Percentiles rank a stretch among this genome's conserved stretches.
Evolutionary conservation across 108 stramenopile species (phyloP).

Genomic region (Skeletonema tropicum): DNA sequence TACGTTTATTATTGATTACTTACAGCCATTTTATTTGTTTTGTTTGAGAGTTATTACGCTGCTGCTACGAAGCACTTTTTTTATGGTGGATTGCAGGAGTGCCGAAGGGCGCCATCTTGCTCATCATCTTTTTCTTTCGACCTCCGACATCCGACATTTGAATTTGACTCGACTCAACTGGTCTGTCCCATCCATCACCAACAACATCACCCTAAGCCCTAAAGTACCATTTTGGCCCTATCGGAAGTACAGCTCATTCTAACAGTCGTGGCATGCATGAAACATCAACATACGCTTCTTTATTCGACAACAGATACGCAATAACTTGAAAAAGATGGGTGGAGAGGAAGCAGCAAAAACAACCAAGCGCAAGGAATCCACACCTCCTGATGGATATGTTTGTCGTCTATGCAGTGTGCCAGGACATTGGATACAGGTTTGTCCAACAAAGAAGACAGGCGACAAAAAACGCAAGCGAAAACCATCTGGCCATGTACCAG

Average conservation of each 20-base stretch:
- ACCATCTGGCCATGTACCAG: conserved; percentile 54
- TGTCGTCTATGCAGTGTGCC: conserved; percentile 62
- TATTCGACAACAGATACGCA: not conserved
- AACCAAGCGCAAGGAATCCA: conserved; percentile 45
- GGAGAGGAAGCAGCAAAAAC: conserved; percentile 14
- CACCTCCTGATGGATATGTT: conserved; percentile 72
- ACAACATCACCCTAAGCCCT: no score
- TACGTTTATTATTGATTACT: not conserved
- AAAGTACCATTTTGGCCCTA: not conserved
- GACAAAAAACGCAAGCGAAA: conserved; percentile 47
- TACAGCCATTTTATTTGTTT: conserved; percentile 26
- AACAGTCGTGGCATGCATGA: no score
- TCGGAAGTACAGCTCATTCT: no score
- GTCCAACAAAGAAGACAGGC: conserved; percentile 60
- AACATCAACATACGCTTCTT: no score
- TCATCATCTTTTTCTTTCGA: no score
- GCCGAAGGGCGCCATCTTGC: not conserved
- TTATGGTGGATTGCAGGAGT: not conserved
- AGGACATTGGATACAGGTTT: conserved; percentile 83
- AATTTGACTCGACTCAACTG: no score
- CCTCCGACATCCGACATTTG: no score
- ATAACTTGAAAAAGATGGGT: not conserved
- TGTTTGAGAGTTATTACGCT: not conserved
- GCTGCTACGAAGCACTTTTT: not conserved
- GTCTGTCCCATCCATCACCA: not conserved